These are phyloP conservation scores for Suillus occidentalis DNA, from an alignment of 768 basidiomycete genomes.

Conservation along the genomic window DNA sequence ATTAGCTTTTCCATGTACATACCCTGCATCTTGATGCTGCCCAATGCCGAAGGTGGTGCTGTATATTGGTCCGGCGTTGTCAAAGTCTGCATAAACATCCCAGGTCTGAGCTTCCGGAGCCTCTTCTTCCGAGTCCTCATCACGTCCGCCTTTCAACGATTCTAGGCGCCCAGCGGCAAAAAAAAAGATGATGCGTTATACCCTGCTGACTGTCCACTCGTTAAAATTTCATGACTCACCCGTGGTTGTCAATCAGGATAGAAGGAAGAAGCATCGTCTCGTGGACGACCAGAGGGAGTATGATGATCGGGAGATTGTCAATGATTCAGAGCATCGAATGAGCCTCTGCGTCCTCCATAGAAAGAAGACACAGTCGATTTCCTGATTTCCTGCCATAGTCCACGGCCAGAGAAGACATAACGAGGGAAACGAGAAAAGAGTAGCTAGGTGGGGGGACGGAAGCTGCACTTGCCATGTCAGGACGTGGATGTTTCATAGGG, in stretches of 20 bases:
- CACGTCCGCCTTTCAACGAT: slow-evolving; percentile 74
- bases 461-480: slow-evolving; percentile 21
- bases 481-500: no score
- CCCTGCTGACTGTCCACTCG: slow-evolving; percentile 52
- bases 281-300: slow-evolving; percentile 37
- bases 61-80: slow-evolving; percentile 80
- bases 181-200: slow-evolving; percentile 73
- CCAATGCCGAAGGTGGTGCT: slow-evolving; percentile 56
- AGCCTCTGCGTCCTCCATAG: no score
- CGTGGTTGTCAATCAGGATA: slow-evolving; percentile 41
- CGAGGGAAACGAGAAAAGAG: slow-evolving; percentile 7
- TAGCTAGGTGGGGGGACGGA: slow-evolving; percentile 50
- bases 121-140: slow-evolving; percentile 60
- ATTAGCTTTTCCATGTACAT: slow-evolving; percentile 20
- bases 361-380: slow-evolving; percentile 70
- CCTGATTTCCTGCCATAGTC: slow-evolving; percentile 76
- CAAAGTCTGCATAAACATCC: slow-evolving; percentile 90
- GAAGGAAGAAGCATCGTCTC: slow-evolving; percentile 75
- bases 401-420: slow-evolving; percentile 40
- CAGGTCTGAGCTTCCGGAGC: slow-evolving; percentile 46
- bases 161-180: slow-evolving; percentile 69
- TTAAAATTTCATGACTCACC: slow-evolving; percentile 49
- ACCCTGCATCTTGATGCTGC: slow-evolving; percentile 47
- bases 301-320: no score
- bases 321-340: no score